Conservation (phyloP, 2,329 filamentous ascomycete species). For the Lachnum nothofagi region DNA sequence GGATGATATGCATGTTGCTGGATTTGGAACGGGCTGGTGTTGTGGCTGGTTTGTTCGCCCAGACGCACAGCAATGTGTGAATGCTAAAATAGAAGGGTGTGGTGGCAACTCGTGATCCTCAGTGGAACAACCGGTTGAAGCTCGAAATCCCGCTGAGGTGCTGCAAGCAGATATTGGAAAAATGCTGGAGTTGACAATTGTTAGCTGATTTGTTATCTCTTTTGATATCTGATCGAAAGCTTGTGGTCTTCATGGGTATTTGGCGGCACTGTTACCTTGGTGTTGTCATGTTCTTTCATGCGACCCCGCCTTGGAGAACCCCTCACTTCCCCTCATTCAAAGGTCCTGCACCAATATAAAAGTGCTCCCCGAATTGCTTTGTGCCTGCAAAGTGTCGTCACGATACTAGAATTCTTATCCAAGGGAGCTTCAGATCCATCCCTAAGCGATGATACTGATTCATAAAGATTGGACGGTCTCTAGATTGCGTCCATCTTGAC, state of each 20-base stretch:
- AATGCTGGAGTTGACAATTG: neutral
- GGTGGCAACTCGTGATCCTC: neutral
- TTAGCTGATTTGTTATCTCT: neutral
- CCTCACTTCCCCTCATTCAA: neutral
- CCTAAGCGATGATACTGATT: neutral
- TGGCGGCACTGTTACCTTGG: neutral
- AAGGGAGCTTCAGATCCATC: neutral
- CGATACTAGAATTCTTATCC: neutral
- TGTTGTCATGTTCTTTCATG: neutral
- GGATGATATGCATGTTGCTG: too few relatives aligned
- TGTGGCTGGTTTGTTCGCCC: neutral
- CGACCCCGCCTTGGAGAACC: neutral
- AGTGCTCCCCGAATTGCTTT: neutral
- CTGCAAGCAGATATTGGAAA: neutral
- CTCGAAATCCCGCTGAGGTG: too few relatives aligned
- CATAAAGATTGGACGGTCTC: neutral
- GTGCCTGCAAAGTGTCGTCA: neutral
- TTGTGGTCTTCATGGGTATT: neutral
- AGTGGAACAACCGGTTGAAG: neutral
- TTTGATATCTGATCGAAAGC: neutral
- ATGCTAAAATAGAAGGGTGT: neutral
- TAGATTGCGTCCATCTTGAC: neutral
- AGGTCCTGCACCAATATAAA: neutral
- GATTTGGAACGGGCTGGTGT: too few relatives aligned
- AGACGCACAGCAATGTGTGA: neutral